Conservation (phyloP, 139 green algal species). For the Picochlorum sp. region DNA sequence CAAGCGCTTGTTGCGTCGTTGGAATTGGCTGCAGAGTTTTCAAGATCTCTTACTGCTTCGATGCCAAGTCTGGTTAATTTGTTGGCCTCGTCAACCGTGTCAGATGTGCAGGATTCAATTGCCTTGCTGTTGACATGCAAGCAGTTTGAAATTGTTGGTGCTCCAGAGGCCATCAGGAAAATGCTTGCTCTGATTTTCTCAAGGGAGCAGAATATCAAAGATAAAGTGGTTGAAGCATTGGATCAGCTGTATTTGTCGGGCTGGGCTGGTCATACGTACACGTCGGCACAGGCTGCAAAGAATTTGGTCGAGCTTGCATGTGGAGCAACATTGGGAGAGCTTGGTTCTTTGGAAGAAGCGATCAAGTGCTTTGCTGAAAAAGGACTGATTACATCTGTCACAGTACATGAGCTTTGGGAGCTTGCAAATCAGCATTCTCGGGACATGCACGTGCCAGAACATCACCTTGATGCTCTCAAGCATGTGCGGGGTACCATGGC, state of each 20-base stretch:
- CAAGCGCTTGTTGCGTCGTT: constrained; percentile 62
- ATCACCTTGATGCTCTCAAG: constrained; percentile 6
- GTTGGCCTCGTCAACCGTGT: constrained; percentile 47
- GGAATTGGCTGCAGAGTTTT: constrained; percentile 53
- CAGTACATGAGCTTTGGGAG: constrained; percentile 31
- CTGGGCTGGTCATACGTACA: constrained; percentile 17
- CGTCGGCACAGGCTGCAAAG: constrained; percentile 31
- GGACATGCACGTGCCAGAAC: not conserved
- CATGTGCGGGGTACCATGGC: constrained; percentile 41
- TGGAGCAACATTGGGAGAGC: constrained; percentile 54
- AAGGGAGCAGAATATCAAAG: constrained; percentile 49
- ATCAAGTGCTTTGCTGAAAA: constrained; percentile 34
- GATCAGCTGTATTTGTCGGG: constrained; percentile 53
- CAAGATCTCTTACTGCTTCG: constrained; percentile 21
- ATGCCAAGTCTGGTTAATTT: constrained; percentile 53
- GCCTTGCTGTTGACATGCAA: constrained; percentile 56
- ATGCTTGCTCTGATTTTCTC: constrained; percentile 85
- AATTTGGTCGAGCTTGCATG: constrained; percentile 50
- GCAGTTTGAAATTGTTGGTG: constrained; percentile 53
- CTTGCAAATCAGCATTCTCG: constrained; percentile 6
- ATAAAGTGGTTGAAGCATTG: constrained; percentile 66
- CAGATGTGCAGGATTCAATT: constrained; percentile 66
- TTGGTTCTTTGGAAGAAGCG: constrained; percentile 63
- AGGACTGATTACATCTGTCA: constrained; percentile 25
- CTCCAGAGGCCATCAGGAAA: constrained; percentile 35